Evolutionary conservation across 768 basidiomycete species (phyloP), one percentile per base, ranked within the genome.

Genomic region (Mycena latifolia): DNA sequence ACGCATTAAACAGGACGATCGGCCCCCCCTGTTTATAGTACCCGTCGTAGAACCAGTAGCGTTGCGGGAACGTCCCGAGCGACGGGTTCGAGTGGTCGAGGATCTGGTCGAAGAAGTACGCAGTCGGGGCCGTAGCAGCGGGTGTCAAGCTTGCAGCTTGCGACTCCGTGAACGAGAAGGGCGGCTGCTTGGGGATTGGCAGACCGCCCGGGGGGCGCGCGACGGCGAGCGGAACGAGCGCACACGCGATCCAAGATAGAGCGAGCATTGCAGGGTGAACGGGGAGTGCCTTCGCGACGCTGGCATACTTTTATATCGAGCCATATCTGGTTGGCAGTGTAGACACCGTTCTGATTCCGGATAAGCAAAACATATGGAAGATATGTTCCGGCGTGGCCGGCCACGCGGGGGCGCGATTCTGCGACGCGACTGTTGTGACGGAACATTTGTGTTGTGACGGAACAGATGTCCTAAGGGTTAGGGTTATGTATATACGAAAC

Each of bases 1-100:
- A 67, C 60, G 66, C 61, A 43, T 63, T 62, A 50, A 62, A 62
- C 39, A 62, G 56, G 10, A 63, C 61, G 15, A 62, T 45, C 12
- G 60, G 61, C 35, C 55, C 57, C 73, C 79, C 75, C 22, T 66
- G 28, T 62, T 81, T 69, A 52, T 85, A 86, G 62, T 73, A 86
- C 64, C 84, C 82, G 77, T 79, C 83, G 54, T 77, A 77, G 61
- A 77, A 72, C 84, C 83, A 87, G 75, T 77, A 87, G 10, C 86
- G 80, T 73, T 87, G 86, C 65, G 78, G 72, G 74, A 87, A 87
- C 5, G 84, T 87, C 25, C 86, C 86, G 3, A 80, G 75, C 35
- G 72, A 64, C 35, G 83, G 79, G 65, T 86, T 76, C 35, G 73
- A 81, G 73, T 86, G 86, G 71, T 87, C 85, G 63, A 83, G 59